Percentiles rank a stretch among this genome's conserved stretches.
These are phyloP conservation scores for Boletus sp. DNA, from an alignment of 768 basidiomycete genomes.

Conservation along the genomic window DNA sequence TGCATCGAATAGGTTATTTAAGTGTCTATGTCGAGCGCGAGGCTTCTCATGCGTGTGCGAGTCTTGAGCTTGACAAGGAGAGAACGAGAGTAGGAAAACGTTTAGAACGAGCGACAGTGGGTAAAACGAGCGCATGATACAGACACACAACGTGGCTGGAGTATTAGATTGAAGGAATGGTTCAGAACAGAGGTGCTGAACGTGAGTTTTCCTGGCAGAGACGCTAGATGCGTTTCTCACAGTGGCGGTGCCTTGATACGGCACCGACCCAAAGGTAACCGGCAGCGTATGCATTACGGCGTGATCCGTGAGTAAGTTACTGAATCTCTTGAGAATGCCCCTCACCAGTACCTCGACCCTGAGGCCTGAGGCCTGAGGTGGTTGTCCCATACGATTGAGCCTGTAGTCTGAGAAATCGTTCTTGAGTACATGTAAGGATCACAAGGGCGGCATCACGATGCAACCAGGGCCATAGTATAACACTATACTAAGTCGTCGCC, in stretches of 20 bases:
- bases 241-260: not conserved
- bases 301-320: too few relatives aligned
- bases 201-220: not conserved
- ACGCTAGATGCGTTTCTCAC: not conserved
- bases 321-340: too few relatives aligned
- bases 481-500: too few relatives aligned
- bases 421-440: not conserved
- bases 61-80: slow-evolving; percentile 8
- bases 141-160: slow-evolving; percentile 7
- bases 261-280: too few relatives aligned
- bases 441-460: too few relatives aligned
- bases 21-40: slow-evolving; percentile 11
- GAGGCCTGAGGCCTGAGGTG: too few relatives aligned
- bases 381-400: too few relatives aligned
- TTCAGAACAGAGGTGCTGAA: not conserved
- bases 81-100: slow-evolving; percentile 15
- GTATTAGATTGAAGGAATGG: not conserved
- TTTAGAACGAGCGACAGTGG: slow-evolving; percentile 23
- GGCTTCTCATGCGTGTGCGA: slow-evolving; percentile 9
- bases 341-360: too few relatives aligned
- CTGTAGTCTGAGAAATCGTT: not conserved
- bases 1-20: not conserved
- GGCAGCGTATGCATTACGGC: too few relatives aligned
- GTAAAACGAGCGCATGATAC: slow-evolving; percentile 30
- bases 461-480: too few relatives aligned